phyloP scores from a whole-genome alignment of 345 rosid species.

The Rhodamnia rubescens region DNA sequence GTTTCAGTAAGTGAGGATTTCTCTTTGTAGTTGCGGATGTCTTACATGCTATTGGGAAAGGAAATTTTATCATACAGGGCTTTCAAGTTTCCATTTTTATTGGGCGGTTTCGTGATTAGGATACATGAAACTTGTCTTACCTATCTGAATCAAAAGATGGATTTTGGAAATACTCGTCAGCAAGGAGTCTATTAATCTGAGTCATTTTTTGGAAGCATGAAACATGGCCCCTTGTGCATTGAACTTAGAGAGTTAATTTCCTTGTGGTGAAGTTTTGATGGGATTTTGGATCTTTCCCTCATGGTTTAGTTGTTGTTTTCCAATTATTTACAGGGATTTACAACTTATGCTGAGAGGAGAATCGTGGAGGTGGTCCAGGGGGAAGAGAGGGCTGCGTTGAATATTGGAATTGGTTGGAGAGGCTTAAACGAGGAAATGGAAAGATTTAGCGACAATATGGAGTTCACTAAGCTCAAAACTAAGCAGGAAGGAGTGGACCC shows the following conservation, averaged over 20 bases:
- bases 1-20: background rate
- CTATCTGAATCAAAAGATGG: background rate
- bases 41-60: background rate
- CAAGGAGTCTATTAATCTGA: background rate
- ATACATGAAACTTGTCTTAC: background rate
- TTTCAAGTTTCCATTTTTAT: background rate
- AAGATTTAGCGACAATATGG: slow-evolving; percentile 78
- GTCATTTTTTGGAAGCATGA: background rate
- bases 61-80: background rate
- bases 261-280: background rate
- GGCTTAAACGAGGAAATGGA: slow-evolving; percentile 61
- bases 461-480: slow-evolving; percentile 77
- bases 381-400: slow-evolving; percentile 59
- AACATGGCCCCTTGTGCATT: background rate
- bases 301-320: background rate
- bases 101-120: background rate
- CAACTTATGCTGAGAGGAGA: slow-evolving; percentile 93
- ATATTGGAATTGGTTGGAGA: slow-evolving; percentile 84
- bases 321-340: slow-evolving; percentile 53
- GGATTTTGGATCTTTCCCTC: background rate
- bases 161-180: background rate
- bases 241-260: background rate
- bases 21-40: background rate
- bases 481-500: slow-evolving; percentile 81
- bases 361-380: slow-evolving; percentile 92